Percentiles rank a stretch among this genome's conserved stretches.
Evolutionary conservation across 495 filamentous ascomycete genomes (phyloP).

Genomic region (Halenospora varia): DNA sequence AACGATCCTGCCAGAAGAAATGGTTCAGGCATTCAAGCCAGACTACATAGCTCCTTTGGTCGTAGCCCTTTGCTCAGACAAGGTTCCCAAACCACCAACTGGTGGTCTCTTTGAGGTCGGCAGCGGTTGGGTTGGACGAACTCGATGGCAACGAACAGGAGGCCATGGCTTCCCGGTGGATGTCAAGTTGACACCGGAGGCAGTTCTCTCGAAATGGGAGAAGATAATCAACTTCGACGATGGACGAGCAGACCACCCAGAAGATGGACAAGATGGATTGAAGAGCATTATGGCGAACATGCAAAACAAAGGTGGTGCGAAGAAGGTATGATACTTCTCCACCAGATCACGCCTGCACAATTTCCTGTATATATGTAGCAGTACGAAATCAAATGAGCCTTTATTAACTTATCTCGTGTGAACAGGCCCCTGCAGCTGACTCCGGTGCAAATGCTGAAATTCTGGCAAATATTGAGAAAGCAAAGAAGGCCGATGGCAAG

Average conservation of each 20-base stretch:
- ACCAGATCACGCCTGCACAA: not conserved
- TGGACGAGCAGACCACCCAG: constrained; percentile 84
- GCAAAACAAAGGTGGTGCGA: constrained; percentile 51
- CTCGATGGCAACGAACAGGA: constrained; percentile 91
- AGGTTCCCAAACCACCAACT: constrained; percentile 75
- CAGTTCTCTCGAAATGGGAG: constrained; percentile 71
- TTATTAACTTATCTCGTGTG: constrained; percentile 27
- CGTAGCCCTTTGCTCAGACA: constrained; percentile 83
- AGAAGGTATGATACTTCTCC: constrained; percentile 25
- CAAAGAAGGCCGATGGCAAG: constrained; percentile 63
- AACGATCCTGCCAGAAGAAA: constrained; percentile 93
- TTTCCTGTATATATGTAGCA: constrained; percentile 27
- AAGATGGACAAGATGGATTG: constrained; percentile 69
- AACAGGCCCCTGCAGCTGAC: constrained; percentile 28
- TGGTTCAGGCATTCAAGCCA: constrained; percentile 99
- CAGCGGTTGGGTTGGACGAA: constrained; percentile 88
- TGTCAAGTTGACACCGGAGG: constrained; percentile 81
- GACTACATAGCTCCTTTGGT: constrained; percentile 96
- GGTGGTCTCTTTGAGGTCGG: constrained; percentile 95
- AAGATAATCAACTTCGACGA: constrained; percentile 85
- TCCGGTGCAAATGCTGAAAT: constrained; percentile 36
- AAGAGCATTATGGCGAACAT: constrained; percentile 92
- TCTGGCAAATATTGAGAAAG: constrained; percentile 71
- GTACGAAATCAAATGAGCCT: constrained; percentile 20
- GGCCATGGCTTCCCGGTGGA: constrained; percentile 93